A percentile compares a stretch with the other conserved stretches of the same genome.
Evolutionary conservation across 805 yeast genomes (phyloP).

Genomic region (Vanderwaltozyma yarrowii): DNA sequence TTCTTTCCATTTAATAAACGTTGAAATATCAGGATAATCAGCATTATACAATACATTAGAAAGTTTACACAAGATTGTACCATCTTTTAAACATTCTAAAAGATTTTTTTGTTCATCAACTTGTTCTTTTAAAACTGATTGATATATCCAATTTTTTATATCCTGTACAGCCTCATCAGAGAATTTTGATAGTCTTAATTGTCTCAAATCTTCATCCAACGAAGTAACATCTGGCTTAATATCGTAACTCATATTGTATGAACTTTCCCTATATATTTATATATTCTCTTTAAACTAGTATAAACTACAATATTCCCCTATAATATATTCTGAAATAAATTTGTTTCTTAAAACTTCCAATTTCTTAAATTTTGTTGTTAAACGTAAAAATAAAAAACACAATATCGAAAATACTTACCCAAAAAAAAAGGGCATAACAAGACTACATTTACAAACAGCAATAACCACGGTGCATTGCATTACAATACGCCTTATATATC

Average conservation of each 20-base stretch:
- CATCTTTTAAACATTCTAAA: conserved; percentile 49
- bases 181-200: conserved; percentile 45
- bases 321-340: too few relatives aligned
- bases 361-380: too few relatives aligned
- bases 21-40: conserved; percentile 25
- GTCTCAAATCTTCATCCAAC: conserved; percentile 50
- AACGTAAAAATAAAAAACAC: too few relatives aligned
- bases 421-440: too few relatives aligned
- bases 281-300: too few relatives aligned
- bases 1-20: conserved; percentile 39
- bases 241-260: conserved; percentile 14
- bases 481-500: too few relatives aligned
- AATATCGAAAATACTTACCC: too few relatives aligned
- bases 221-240: conserved; percentile 39
- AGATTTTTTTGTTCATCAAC: conserved; percentile 34
- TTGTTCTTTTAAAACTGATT: conserved; percentile 27
- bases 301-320: too few relatives aligned
- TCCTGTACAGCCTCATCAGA: conserved; percentile 29
- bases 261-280: too few relatives aligned
- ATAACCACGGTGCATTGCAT: too few relatives aligned
- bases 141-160: conserved; percentile 47
- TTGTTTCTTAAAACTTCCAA: too few relatives aligned
- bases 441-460: too few relatives aligned
- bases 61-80: conserved; percentile 41
- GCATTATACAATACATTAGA: conserved; percentile 31